phyloP scores from a whole-genome alignment of 2,329 filamentous ascomycete species.

The Alternaria gaisen region DNA sequence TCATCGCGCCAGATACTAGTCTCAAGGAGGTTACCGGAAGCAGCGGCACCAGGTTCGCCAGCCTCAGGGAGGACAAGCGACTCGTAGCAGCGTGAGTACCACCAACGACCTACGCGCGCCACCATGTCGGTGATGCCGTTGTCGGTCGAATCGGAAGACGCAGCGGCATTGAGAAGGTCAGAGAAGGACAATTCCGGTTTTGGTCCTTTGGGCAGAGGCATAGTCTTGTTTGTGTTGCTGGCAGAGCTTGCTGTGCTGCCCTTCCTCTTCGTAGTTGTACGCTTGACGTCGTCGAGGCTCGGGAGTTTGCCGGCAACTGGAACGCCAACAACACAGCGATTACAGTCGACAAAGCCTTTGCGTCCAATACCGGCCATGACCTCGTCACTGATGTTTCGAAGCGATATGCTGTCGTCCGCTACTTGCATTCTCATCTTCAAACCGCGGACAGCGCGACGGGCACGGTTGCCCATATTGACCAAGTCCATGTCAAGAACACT shows the following conservation, averaged over 20 bases:
- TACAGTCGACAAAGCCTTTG: conserved; percentile 75
- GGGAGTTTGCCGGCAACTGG: conserved; percentile 68
- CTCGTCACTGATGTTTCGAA: conserved; percentile 63
- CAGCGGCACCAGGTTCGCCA: conserved; percentile 42
- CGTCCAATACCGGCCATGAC: conserved; percentile 73
- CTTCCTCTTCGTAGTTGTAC: conserved; percentile 34
- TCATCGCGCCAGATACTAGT: conserved; percentile 82
- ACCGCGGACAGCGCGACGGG: conserved; percentile 72
- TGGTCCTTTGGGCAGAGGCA: conserved; percentile 26
- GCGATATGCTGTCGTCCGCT: conserved; percentile 66
- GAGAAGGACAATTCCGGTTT: conserved; percentile 49
- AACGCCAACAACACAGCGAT: conserved; percentile 79
- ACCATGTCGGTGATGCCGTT: conserved; percentile 93
- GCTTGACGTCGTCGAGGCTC: conserved; percentile 34
- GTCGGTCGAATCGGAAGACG: conserved; percentile 63
- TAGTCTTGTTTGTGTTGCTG: conserved; percentile 25
- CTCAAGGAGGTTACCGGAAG: conserved; percentile 51
- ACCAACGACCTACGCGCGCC: conserved; percentile 90
- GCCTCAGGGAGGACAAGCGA: conserved; percentile 60
- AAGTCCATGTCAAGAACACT: conserved; percentile 81
- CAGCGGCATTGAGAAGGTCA: conserved; percentile 45
- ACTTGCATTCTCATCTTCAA: conserved; percentile 76
- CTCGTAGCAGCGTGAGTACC: conserved; percentile 95
- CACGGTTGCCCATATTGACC: conserved; percentile 80
- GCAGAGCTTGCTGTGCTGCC: conserved; percentile 40